Evolutionary conservation across 73 alveolate genomes (phyloP).

Genomic region (Paramecium sonneborni): DNA sequence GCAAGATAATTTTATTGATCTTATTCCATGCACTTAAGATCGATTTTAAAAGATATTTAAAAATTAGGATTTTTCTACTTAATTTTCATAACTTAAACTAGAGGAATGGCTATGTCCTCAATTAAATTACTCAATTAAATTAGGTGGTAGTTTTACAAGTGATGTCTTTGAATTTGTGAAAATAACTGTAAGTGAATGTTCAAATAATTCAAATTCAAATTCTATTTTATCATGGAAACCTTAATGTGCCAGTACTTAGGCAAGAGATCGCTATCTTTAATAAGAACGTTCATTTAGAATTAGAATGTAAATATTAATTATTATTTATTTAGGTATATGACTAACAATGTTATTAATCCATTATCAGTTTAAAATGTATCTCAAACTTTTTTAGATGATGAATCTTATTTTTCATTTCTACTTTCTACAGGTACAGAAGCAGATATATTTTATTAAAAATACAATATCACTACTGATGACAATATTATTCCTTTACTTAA

Average conservation of each 20-base stretch:
- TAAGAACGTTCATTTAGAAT: background rate
- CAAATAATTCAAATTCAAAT: background rate
- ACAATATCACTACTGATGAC: background rate
- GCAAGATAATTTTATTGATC: background rate
- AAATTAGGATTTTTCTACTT: background rate
- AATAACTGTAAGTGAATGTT: background rate
- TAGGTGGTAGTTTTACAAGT: constrained; percentile 32
- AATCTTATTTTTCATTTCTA: background rate
- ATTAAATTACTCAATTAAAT: background rate
- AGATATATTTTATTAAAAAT: background rate
- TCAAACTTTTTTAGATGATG: constrained; percentile 21
- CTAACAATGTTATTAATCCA: background rate
- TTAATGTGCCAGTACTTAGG: background rate
- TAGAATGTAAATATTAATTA: background rate
- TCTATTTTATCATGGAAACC: background rate
- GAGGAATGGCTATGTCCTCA: constrained; percentile 43
- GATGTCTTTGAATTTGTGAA: background rate
- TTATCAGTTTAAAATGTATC: background rate
- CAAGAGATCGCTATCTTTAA: background rate
- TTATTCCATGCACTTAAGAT: constrained; percentile 17
- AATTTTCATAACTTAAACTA: background rate
- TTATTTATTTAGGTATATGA: background rate
- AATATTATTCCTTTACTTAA: background rate
- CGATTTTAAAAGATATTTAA: constrained; percentile 17
- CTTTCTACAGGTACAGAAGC: background rate